Evolutionary conservation across 1,284 basidiomycete genomes (phyloP).

Genomic region (Phylloporus sp.): DNA sequence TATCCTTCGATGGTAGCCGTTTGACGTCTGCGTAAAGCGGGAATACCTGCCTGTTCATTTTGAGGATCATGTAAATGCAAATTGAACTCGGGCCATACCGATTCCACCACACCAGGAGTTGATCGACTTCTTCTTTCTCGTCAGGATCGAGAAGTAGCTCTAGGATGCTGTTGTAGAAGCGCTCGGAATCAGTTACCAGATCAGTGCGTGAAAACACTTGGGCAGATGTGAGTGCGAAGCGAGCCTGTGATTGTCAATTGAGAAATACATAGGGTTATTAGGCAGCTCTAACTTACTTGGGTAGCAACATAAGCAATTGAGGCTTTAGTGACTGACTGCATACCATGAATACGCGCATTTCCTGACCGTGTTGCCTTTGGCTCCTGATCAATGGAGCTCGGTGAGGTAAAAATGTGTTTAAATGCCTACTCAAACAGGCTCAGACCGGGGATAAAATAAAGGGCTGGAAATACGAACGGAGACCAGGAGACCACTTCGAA

Average conservation of each 20-base stretch:
- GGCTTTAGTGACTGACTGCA: no score
- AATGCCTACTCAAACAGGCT: slow-evolving; percentile 3
- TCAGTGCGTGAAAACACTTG: no score
- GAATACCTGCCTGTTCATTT: not conserved
- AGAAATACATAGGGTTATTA: no score
- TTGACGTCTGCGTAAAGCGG: not conserved
- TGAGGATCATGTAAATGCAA: no score
- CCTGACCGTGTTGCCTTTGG: no score
- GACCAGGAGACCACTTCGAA: not conserved
- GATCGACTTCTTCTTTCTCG: slow-evolving; percentile 6
- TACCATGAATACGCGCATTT: no score
- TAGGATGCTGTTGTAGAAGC: no score
- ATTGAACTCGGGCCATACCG: not conserved
- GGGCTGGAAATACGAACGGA: not conserved
- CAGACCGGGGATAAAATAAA: no score
- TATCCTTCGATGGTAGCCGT: not conserved
- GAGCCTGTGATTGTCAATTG: no score
- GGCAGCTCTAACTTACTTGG: not conserved
- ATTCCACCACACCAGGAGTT: slow-evolving; percentile 8
- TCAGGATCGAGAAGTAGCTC: not conserved
- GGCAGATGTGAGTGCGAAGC: no score
- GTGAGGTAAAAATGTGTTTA: slow-evolving; percentile 16
- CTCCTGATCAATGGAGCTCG: no score
- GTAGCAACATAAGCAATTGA: not conserved
- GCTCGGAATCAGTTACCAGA: no score